Base-by-base conservation (phyloP, 106 monocot species). In the Agapanthus africanus region DNA sequence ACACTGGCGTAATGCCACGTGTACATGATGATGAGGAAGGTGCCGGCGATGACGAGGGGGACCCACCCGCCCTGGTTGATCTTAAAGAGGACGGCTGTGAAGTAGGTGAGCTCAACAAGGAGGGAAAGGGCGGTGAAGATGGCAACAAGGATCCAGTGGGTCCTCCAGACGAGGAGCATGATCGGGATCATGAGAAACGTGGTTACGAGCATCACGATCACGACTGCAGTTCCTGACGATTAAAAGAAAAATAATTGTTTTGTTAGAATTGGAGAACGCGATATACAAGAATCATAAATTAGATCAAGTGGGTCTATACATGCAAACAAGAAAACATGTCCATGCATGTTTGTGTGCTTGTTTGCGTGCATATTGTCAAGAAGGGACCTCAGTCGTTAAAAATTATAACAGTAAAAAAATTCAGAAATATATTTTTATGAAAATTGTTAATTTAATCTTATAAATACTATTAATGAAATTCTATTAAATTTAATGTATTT, bases 11-110 rank as follows among this genome's bases (percentile, higher is more conserved):
- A 95, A 64, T 95, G 94, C 91, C 94, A 95, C 6, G 85, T 83
- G 27, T 81, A 91, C 94, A 95, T 95, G 68, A 91, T 76, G 70
- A 79, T 0, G 37, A 95, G 87, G 75, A 91, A 83, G 64, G 69
- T 73, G 4, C 68, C 81, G 1, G 94, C 90, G 16, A 94, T 83
- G 74, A 81, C 90, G 36, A 94, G 85, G 0, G 94, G 90, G 8
- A 90, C 94, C 94, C 94, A 94, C 4, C 94, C 94, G n/a, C 94
- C 94, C 64, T 94, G 94, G 68, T 90, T 79, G 4, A 95, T 64
- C 71, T 95, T 95, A 65, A 88, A 81, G 16, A 95, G 72, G 23
- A 91, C 81, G 0, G 94, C 87, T 1, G 90, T 85, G 79, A 95
- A 85, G 80, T 95, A 95, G 1, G 88, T 81, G 44, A 91, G 74